Evolutionary conservation across 345 rosid species (phyloP).

Genomic region (Syzygium grande): DNA sequence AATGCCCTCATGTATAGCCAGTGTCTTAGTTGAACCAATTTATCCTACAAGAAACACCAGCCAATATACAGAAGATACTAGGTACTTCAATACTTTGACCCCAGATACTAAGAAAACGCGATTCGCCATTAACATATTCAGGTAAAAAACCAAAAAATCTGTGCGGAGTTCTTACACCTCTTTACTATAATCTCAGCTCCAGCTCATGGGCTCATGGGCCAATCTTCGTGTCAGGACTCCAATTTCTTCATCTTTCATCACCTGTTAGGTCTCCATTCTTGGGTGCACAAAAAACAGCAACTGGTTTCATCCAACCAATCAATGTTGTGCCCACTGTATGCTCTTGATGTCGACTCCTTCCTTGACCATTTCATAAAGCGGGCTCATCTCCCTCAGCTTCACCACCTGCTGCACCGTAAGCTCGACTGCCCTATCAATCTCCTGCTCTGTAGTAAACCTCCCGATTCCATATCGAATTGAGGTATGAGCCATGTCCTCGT

Average conservation of each 20-base stretch:
- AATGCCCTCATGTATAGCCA: background rate
- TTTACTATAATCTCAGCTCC: background rate
- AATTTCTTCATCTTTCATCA: background rate
- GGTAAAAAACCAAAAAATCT: background rate
- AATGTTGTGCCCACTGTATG: constrained; percentile 92
- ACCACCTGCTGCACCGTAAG: constrained; percentile 83
- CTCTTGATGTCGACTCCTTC: constrained; percentile 82
- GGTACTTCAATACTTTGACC: background rate
- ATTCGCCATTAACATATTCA: background rate
- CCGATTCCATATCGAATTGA: constrained; percentile 97
- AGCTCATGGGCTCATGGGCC: background rate
- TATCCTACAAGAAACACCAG: background rate
- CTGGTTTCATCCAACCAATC: constrained; percentile 4
- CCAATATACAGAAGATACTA: background rate
- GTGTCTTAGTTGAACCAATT: background rate
- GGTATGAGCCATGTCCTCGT: constrained; percentile 97
- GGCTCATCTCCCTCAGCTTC: constrained; percentile 97
- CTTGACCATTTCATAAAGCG: constrained; percentile 89
- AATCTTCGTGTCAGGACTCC: background rate
- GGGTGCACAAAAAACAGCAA: background rate
- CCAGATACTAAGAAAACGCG: background rate
- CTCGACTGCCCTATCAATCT: constrained; percentile 76
- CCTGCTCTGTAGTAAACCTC: constrained; percentile 85
- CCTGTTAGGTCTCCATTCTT: background rate
- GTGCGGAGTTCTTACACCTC: background rate